These are phyloP conservation scores for Adiantum capillusveneris DNA, from an alignment of 75 land plant genomes.

Conservation along the genomic window DNA sequence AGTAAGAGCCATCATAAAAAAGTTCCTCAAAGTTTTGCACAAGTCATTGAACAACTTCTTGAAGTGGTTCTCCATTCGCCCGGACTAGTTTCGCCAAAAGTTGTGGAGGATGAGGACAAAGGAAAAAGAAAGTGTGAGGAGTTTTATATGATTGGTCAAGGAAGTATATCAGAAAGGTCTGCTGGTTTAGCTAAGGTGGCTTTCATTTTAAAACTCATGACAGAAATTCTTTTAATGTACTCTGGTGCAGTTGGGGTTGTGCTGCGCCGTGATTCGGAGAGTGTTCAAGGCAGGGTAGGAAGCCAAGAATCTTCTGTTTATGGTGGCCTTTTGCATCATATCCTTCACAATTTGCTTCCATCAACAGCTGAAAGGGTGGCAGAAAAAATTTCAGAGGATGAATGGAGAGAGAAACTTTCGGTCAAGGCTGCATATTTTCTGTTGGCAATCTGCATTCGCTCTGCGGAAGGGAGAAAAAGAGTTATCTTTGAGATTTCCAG, in stretches of 20 bases:
- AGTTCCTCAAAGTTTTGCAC: conserved; percentile 78
- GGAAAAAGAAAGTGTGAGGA: conserved; percentile 62
- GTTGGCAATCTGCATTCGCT: conserved; percentile 88
- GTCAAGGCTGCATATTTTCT: conserved; percentile 71
- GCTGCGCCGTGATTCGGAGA: conserved; percentile 85
- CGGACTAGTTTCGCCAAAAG: conserved; percentile 27
- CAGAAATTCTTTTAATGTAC: conserved; percentile 83
- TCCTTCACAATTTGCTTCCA: conserved; percentile 79
- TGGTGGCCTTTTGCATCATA: conserved; percentile 70
- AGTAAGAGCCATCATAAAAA: conserved; percentile 46
- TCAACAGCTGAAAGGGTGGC: conserved; percentile 35
- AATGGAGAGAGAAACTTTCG: conserved; percentile 87
- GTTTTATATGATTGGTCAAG: conserved; percentile 29
- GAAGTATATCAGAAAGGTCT: conserved; percentile 44
- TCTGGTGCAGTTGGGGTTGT: conserved; percentile 70
- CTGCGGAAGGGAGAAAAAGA: conserved; percentile 78
- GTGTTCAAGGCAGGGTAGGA: conserved; percentile 43
- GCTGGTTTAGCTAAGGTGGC: conserved; percentile 79
- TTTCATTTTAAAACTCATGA: conserved; percentile 75
- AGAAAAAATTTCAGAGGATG: conserved; percentile 60
- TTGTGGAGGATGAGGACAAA: conserved; percentile 95
- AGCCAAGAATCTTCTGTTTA: conserved; percentile 17
- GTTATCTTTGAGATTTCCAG: conserved; percentile 55
- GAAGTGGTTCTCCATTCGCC: conserved; percentile 60
- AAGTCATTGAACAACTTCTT: conserved; percentile 82